Base-by-base conservation (phyloP, 2,329 filamentous ascomycete genomes). In the Aspergillus sp. region DNA sequence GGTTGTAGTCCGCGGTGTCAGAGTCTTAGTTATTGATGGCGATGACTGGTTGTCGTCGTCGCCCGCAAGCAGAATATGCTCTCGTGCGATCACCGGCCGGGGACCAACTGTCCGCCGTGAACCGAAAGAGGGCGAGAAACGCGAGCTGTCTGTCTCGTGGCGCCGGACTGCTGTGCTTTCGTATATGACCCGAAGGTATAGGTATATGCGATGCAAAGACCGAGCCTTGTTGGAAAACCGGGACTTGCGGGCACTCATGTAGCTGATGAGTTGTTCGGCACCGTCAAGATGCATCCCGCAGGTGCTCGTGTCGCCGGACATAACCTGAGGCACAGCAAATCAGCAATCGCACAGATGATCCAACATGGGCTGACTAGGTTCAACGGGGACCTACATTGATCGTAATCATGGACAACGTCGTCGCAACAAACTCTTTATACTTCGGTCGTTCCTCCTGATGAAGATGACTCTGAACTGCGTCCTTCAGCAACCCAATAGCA, bases 401-500 rank as follows among this genome's bases (percentile, higher is more conserved):
- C 5, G 56, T 41, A 30, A 58, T 30, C 56, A 58, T 58, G 13
- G 56, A 58, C 11, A 58, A 43, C 39, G 54, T 58, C 2, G 56
- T 58, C 11, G 56, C 56, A 13, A 58, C 36, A 15, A 58, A 41
- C 13, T 58, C 56, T 26, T 58, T 58, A 39, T 58, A 58, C n/a
- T 55, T 58, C 2, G 56, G 56, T 41, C 41, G 20, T 15, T 15
- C 8, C 2, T 53, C 42, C 2, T 30, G 17, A n/a, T 43, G 17
- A 24, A 51, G 45, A 20, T 41, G 18, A 5, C 13, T 39, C 18
- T 58, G 43, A 2, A 58, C 56, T 3, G 56, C 32, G 18, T 58
- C 22, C 32, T 58, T 58, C 1, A 58, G 47, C 2, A 58, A 42
- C 2, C 36, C 44, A n/a, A 58, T 55, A 5, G 56, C 51, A 3